These are phyloP conservation scores for Hymenoscyphus albidus DNA, from an alignment of 2,329 filamentous ascomycete species.

Conservation along the genomic window DNA sequence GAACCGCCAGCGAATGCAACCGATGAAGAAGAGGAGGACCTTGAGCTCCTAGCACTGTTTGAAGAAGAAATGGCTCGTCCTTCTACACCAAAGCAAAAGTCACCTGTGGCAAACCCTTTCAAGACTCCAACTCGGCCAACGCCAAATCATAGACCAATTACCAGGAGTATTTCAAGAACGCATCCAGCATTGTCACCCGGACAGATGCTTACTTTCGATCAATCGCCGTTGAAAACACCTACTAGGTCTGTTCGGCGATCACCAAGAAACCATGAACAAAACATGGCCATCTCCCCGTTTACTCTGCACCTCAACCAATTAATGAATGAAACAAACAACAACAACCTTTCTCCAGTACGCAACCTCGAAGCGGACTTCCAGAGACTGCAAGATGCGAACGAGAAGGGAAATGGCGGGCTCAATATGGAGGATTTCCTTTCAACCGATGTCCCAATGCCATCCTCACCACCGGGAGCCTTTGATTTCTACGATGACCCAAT, in stretches of 20 bases:
- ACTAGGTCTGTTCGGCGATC: constrained; percentile 24
- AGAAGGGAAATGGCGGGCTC: constrained; percentile 26
- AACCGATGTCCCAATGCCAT: constrained; percentile 44
- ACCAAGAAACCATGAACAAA: constrained; percentile 26
- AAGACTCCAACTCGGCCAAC: constrained; percentile 35
- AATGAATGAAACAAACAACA: constrained; percentile 33
- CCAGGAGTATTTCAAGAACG: constrained; percentile 33
- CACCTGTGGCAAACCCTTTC: constrained; percentile 28
- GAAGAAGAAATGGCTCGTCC: constrained; percentile 34
- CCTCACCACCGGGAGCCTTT: constrained; percentile 41
- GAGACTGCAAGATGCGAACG: constrained; percentile 32
- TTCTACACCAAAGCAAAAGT: constrained; percentile 29
- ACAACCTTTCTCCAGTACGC: constrained; percentile 27
- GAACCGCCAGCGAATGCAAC: constrained; percentile 21
- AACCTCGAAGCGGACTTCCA: constrained; percentile 34
- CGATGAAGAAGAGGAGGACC: constrained; percentile 27
- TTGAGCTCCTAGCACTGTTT: constrained; percentile 33
- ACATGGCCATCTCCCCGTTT: constrained; percentile 33
- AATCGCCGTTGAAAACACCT: constrained; percentile 31
- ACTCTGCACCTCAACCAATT: constrained; percentile 34
- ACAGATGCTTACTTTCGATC: constrained; percentile 25
- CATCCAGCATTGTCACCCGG: constrained; percentile 30
- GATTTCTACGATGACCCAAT: constrained; percentile 32
- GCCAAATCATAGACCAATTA: constrained; percentile 33
- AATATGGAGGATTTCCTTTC: constrained; percentile 41